phyloP scores from a whole-genome alignment of 441 rosid species.

The Bocquillonia castaneifolia region DNA sequence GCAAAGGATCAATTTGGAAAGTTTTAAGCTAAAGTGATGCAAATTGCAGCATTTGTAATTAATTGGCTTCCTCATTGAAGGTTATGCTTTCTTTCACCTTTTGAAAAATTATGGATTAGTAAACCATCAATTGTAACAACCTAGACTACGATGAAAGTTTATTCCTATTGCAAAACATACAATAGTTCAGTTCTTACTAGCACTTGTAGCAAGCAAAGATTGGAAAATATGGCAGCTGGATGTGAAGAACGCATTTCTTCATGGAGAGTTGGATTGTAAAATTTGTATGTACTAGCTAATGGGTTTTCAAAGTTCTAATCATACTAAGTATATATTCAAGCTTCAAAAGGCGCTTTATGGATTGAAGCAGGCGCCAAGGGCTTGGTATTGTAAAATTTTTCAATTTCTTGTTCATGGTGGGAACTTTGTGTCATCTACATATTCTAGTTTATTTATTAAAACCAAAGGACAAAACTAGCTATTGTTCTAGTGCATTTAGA shows the following conservation, averaged over 20 bases:
- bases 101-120: background rate
- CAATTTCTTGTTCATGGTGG: background rate
- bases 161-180: background rate
- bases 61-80: background rate
- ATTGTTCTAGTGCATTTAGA: background rate
- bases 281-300: too few relatives aligned
- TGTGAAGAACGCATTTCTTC: background rate
- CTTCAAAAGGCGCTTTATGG: too few relatives aligned
- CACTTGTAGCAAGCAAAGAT: background rate
- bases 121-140: background rate
- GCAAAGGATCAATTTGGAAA: background rate
- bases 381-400: background rate
- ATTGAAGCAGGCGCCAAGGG: background rate
- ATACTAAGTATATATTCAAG: too few relatives aligned
- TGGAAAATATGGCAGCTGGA: background rate
- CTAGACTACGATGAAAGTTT: background rate
- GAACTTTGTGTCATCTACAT: background rate
- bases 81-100: background rate
- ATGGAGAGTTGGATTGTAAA: background rate
- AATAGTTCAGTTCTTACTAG: background rate
- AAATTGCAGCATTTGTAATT: background rate
- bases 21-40: background rate
- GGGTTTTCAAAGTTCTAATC: too few relatives aligned
- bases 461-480: background rate
- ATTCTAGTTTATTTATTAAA: background rate